A percentile compares a stretch with the other conserved stretches of the same genome.
phyloP scores from a whole-genome alignment of 2,329 filamentous ascomycete genomes.

The Botryotinia convoluta region DNA sequence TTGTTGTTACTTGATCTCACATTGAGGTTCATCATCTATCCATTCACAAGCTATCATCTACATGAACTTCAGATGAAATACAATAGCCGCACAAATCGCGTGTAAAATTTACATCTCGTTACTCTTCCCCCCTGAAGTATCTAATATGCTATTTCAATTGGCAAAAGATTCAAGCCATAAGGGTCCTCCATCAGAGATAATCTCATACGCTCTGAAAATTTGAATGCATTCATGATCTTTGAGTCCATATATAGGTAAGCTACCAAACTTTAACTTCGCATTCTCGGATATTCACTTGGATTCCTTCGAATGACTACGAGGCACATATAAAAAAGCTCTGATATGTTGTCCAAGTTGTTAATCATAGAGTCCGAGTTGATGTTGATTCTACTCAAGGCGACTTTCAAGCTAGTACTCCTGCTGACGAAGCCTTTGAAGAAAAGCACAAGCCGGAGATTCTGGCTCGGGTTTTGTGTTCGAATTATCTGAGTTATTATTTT shows the following conservation, averaged over 20 bases:
- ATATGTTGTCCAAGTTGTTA: background rate
- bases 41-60: background rate
- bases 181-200: background rate
- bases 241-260: background rate
- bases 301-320: background rate
- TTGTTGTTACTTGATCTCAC: background rate
- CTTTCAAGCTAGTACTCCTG: background rate
- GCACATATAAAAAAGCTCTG: background rate
- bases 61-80: background rate
- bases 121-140: rapidly evolving
- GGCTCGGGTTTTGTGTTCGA: background rate
- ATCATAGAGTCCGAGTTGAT: background rate
- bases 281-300: background rate
- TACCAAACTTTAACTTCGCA: background rate
- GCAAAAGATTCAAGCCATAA: rapidly evolving
- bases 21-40: rapidly evolving
- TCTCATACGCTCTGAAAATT: background rate
- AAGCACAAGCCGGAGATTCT: background rate
- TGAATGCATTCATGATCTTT: background rate
- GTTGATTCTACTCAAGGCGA: background rate
- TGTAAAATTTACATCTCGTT: rapidly evolving
- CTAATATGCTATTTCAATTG: background rate
- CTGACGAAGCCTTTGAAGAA: background rate
- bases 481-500: background rate
- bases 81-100: background rate